Conservation (phyloP, 306 rosid species). For the Trifolium dubium region DNA sequence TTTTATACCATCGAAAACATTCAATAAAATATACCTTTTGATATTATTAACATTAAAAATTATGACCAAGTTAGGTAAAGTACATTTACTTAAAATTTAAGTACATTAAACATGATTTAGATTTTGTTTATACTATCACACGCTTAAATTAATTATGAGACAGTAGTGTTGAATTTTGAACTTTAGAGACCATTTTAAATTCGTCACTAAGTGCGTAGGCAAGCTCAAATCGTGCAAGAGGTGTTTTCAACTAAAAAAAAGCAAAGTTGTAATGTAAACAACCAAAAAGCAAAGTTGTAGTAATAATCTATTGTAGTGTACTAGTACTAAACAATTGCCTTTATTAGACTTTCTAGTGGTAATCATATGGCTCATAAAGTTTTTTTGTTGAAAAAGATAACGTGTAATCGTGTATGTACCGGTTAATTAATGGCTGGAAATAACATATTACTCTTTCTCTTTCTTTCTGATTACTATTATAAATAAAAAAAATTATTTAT, state of each 20-base stretch:
- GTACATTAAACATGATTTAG: neutral
- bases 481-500: no score
- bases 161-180: constrained; percentile 26
- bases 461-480: no score
- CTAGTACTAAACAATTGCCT: constrained; percentile 15
- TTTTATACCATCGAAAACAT: no score
- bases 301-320: neutral
- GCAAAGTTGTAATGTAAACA: constrained; percentile 32
- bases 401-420: constrained; percentile 19
- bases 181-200: neutral
- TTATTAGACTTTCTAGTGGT: constrained; percentile 50
- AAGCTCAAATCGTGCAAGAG: constrained; percentile 37
- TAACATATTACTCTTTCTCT: no score
- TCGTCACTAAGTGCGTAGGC: constrained; percentile 45
- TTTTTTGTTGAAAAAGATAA: neutral
- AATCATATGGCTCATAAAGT: constrained; percentile 43
- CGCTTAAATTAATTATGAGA: neutral
- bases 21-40: neutral
- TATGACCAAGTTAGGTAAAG: neutral
- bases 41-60: neutral
- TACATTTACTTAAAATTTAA: neutral
- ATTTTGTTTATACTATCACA: neutral
- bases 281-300: constrained; percentile 12
- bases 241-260: constrained; percentile 40
- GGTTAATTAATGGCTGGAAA: constrained; percentile 14